phyloP scores from a whole-genome alignment of 2,329 filamentous ascomycete species.

The Penicillium hesseltinei region DNA sequence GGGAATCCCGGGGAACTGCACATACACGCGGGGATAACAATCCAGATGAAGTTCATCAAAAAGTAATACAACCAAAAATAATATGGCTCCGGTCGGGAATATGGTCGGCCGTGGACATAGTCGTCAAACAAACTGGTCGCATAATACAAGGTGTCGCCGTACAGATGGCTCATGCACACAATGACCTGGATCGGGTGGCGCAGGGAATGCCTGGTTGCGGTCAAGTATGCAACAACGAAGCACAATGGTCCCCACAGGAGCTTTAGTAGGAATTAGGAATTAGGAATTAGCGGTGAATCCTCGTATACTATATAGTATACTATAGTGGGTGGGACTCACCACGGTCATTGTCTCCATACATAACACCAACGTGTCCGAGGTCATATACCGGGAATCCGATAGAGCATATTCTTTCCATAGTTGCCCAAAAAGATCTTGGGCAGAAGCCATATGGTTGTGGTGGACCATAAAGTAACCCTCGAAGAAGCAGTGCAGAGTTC shows the following conservation, averaged over 20 bases:
- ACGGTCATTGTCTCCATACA: constrained; percentile 82
- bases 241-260: constrained; percentile 62
- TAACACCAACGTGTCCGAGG: constrained; percentile 77
- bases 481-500: constrained; percentile 70
- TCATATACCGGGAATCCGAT: constrained; percentile 83
- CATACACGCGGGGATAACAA: constrained; percentile 55
- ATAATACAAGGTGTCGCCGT: constrained; percentile 64
- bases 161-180: constrained; percentile 63
- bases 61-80: constrained; percentile 69
- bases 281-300: constrained; percentile 8
- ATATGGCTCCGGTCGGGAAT: constrained; percentile 60
- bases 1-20: neutral
- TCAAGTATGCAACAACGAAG: constrained; percentile 55
- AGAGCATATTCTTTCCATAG: constrained; percentile 91
- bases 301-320: neutral
- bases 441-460: constrained; percentile 62
- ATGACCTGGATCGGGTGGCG: constrained; percentile 60
- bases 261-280: constrained; percentile 33
- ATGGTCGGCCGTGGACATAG: constrained; percentile 52
- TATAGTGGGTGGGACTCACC: constrained; percentile 48
- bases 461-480: constrained; percentile 80
- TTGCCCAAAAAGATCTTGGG: constrained; percentile 74
- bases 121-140: constrained; percentile 62
- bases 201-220: constrained; percentile 54
- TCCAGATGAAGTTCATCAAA: constrained; percentile 66